A percentile compares a stretch with the other conserved stretches of the same genome.
Evolutionary conservation across 1,284 basidiomycete genomes (phyloP).

Genomic region (Cryptococcus sp.): DNA sequence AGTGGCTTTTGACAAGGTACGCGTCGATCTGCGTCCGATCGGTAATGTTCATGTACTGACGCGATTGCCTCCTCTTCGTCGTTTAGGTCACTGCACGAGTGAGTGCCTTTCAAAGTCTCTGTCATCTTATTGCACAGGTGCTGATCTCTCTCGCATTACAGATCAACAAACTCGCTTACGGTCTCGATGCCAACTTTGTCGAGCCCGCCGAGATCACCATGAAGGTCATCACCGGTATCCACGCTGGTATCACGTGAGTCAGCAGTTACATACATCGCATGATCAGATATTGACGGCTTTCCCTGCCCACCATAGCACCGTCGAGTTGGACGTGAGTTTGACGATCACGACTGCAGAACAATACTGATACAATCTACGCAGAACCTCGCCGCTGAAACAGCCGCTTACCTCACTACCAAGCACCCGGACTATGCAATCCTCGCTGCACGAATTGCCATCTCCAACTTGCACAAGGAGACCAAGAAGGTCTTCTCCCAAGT

Average conservation of each 20-base stretch:
- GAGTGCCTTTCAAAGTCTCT: conserved; percentile 6
- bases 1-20: conserved; percentile 47
- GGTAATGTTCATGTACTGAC: conserved; percentile 12
- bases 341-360: background rate
- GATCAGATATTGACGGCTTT: background rate
- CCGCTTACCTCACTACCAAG: conserved; percentile 93
- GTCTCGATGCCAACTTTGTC: conserved; percentile 89
- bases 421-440: conserved; percentile 98
- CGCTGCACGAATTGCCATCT: conserved; percentile 97
- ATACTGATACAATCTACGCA: conserved; percentile 40
- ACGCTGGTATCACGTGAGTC: conserved; percentile 69
- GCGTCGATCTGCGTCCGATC: background rate
- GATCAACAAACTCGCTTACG: conserved; percentile 95
- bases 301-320: conserved; percentile 64
- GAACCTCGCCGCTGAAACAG: conserved; percentile 95
- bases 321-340: conserved; percentile 84
- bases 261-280: background rate
- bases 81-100: conserved; percentile 31
- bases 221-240: conserved; percentile 94
- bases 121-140: background rate
- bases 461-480: conserved; percentile 98
- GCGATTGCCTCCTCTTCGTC: background rate
- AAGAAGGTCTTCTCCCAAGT: conserved; percentile 96
- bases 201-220: conserved; percentile 94
- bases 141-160: conserved; percentile 41